Evolutionary conservation across 2,329 filamentous ascomycete genomes (phyloP).

Genomic region (Hypoxylon sp.): DNA sequence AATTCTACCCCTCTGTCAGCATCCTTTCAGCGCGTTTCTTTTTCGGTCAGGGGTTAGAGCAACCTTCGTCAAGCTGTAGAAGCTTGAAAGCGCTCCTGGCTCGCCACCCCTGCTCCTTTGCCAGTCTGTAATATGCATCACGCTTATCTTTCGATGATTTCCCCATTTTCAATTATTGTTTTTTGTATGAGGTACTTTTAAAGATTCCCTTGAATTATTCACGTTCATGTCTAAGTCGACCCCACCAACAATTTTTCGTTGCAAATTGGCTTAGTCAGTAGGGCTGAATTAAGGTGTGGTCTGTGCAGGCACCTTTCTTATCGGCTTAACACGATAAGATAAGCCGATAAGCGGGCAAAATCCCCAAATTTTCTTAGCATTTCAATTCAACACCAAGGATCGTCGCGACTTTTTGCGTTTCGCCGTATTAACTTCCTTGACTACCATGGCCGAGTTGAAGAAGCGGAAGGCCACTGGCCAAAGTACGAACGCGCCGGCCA

Average conservation of each 20-base stretch:
- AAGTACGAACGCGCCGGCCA: conserved; percentile 43
- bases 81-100: conserved; percentile 97
- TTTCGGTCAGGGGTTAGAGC: conserved; percentile 12
- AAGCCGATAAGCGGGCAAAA: conserved; percentile 22
- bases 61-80: conserved; percentile 89
- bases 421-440: conserved; percentile 10
- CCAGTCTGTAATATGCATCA: conserved; percentile 96
- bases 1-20: conserved; percentile 73
- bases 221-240: not conserved
- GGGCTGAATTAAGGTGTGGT: conserved; percentile 54
- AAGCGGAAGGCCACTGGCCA: conserved; percentile 48
- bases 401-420: conserved; percentile 1
- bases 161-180: conserved; percentile 72
- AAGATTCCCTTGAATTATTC: conserved; percentile 21
- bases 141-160: conserved; percentile 99
- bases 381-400: conserved; percentile 7
- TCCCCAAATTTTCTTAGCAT: conserved; percentile 17
- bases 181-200: conserved; percentile 1
- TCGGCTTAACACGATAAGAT: conserved; percentile 6
- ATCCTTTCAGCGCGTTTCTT: conserved; percentile 4
- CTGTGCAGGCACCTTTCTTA: conserved; percentile 41
- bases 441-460: conserved; percentile 46
- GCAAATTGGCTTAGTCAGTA: conserved; percentile 35
- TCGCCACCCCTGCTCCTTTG: conserved; percentile 99
- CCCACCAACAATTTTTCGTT: conserved; percentile 38